Base-by-base conservation (phyloP, 2,329 filamentous ascomycete genomes). In the Fusarium oligoseptatum region DNA sequence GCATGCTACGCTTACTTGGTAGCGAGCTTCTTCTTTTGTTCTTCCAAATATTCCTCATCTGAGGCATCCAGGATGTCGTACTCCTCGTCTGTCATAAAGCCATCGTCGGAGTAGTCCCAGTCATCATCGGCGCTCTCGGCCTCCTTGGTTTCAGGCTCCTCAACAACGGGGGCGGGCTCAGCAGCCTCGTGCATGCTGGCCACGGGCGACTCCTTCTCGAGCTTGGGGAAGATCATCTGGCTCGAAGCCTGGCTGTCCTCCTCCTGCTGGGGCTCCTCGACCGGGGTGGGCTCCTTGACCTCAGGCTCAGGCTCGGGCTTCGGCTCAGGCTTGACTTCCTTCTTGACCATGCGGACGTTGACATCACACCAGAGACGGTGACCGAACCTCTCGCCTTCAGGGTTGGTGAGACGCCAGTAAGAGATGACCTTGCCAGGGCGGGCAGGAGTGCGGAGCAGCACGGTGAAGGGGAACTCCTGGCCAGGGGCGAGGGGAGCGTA, bases 1-100 rank as follows among this genome's bases (percentile, higher is more conserved):
- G 22, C 12, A 24, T 55, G 60, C 29, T 60, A 34, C 55, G 55
- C 72, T 79, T 80, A 86, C 79, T 86, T 85, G 72, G 79, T 80
- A 61, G 74, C 66, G 66, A 80, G 72, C 78, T 81, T 84, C 78
- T 83, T 84, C 77, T 86, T 83, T 80, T 88, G 86, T 78, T 90
- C 90, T 71, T 88, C 88, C 61, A 91, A 82, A 76, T 89, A 93
- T 82, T 98, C 96, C 82, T 97, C 94, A 76, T 98, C 96, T 68
- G 94, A 97, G 50, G 95, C 96, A 85, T 98, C 95, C 55, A 98
- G 91, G 75, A 98, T 95, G 80, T 99, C 97, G 82, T 98, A 99
- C 85, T 99, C 97, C 83, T 98, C 97, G 74, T 99, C 97, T 0
- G 97, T 98, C 87, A 97, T 85, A 87, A 98, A 98, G 14, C 92